phyloP scores from a whole-genome alignment of 2,329 filamentous ascomycete species.

The Aspergillus proliferans region DNA sequence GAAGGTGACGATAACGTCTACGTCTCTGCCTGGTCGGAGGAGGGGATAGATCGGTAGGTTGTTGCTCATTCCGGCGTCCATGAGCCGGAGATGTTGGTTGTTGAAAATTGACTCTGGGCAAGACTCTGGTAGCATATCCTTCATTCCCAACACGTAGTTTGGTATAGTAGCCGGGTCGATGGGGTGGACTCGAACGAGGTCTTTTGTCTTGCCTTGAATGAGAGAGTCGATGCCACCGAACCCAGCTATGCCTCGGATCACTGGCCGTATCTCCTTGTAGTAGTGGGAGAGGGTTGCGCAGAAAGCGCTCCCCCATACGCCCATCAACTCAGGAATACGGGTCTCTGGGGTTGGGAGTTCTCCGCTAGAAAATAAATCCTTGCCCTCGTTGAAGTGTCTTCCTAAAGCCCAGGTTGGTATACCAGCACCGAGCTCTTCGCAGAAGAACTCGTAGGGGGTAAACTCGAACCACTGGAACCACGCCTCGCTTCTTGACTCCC shows the following conservation, averaged over 20 bases:
- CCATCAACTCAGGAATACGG: constrained; percentile 75
- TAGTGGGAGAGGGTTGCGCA: constrained; percentile 95
- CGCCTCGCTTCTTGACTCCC: constrained; percentile 55
- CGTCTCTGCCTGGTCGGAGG: constrained; percentile 75
- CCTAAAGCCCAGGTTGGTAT: constrained; percentile 95
- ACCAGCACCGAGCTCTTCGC: constrained; percentile 82
- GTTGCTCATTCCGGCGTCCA: constrained; percentile 99
- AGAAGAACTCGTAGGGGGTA: constrained; percentile 91
- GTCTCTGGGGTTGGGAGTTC: constrained; percentile 74
- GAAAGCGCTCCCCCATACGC: constrained; percentile 95
- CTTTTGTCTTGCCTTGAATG: constrained; percentile 73
- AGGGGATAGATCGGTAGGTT: constrained; percentile 95
- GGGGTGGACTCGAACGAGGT: constrained; percentile 85
- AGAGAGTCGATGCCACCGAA: constrained; percentile 73
- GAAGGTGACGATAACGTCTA: constrained; percentile 88
- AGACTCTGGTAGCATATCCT: constrained; percentile 64
- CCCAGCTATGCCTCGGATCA: constrained; percentile 68
- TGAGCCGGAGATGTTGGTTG: constrained; percentile 68
- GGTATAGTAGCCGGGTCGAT: constrained; percentile 88
- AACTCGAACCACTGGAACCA: constrained; percentile 99
- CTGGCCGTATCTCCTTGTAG: constrained; percentile 84
- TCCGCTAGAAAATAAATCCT: constrained; percentile 56
- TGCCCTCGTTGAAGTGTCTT: constrained; percentile 69
- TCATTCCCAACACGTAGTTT: constrained; percentile 81
- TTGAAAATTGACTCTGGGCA: constrained; percentile 72